A percentile compares a stretch with the other conserved stretches of the same genome.
Evolutionary conservation across 1,284 basidiomycete species (phyloP).

Genomic region (Peniophora sp.): DNA sequence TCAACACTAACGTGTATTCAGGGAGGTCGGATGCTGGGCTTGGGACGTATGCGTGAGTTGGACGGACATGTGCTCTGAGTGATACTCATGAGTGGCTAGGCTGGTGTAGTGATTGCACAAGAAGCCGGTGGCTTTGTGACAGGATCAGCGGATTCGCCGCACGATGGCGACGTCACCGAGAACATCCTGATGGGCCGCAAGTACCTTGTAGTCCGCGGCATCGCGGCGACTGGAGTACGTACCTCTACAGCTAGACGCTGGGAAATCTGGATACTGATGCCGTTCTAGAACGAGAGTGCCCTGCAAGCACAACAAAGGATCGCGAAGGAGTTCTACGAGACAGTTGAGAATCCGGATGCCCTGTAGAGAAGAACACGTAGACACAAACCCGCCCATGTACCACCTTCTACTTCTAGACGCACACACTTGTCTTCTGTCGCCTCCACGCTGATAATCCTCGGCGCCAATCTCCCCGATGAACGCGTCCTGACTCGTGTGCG

Average conservation of each 20-base stretch:
- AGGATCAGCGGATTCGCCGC: slow-evolving; percentile 50
- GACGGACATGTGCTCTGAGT: background rate
- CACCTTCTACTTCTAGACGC: too few species aligned
- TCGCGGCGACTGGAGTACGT: slow-evolving; percentile 49
- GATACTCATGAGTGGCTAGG: slow-evolving; percentile 26
- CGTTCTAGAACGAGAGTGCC: slow-evolving; percentile 50
- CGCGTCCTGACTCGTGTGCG: too few species aligned
- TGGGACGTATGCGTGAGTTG: slow-evolving; percentile 81
- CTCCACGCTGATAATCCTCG: too few species aligned
- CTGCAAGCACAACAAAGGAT: slow-evolving; percentile 72
- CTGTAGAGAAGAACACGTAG: slow-evolving; percentile 15
- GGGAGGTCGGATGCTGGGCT: slow-evolving; percentile 93
- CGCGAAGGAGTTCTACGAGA: slow-evolving; percentile 78
- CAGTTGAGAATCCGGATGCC: slow-evolving; percentile 65
- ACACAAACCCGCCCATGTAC: background rate
- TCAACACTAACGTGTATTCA: slow-evolving; percentile 19
- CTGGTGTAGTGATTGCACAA: slow-evolving; percentile 87
- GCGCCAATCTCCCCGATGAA: too few species aligned
- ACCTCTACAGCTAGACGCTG: background rate
- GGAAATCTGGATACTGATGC: slow-evolving; percentile 3
- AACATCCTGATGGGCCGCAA: slow-evolving; percentile 78
- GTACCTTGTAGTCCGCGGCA: slow-evolving; percentile 73
- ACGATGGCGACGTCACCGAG: slow-evolving; percentile 49
- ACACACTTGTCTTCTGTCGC: too few species aligned
- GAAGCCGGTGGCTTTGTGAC: slow-evolving; percentile 82